These are phyloP conservation scores for Nitzschia inconspicua DNA, from an alignment of 108 stramenopile genomes.

Conservation along the genomic window DNA sequence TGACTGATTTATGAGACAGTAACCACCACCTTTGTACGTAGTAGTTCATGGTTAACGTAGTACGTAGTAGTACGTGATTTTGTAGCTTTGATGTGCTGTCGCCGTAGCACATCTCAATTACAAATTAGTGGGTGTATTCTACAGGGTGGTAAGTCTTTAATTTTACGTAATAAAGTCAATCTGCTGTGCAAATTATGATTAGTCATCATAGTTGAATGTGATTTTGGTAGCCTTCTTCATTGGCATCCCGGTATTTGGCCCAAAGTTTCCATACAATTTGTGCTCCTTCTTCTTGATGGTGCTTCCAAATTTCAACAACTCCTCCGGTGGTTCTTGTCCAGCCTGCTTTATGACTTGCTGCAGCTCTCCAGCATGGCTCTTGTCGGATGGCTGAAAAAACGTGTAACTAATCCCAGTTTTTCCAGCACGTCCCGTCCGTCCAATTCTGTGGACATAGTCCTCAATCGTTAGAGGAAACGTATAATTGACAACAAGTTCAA, in stretches of 20 bases:
- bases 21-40: too few species aligned
- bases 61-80: too few species aligned
- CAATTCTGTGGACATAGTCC: constrained; percentile 96
- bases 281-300: constrained; percentile 99
- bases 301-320: constrained; percentile 93
- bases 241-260: constrained; percentile 71
- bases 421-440: constrained; percentile 96
- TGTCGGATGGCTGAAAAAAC: constrained; percentile 94
- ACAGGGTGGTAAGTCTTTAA: too few species aligned
- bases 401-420: constrained; percentile 95
- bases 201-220: constrained; percentile 29
- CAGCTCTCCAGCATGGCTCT: constrained; percentile 93
- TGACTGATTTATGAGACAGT: too few species aligned
- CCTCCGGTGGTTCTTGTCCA: constrained; percentile 88
- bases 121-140: too few species aligned
- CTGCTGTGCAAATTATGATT: too few species aligned
- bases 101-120: too few species aligned
- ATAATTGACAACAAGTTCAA: constrained; percentile 95
- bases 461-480: constrained; percentile 97
- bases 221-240: constrained; percentile 61
- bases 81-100: too few species aligned
- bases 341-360: constrained; percentile 97
- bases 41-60: too few species aligned
- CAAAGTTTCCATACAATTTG: constrained; percentile 97
- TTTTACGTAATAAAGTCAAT: too few species aligned